These are phyloP conservation scores for Castanospermum australe DNA, from an alignment of 306 rosid species.

Conservation along the genomic window DNA sequence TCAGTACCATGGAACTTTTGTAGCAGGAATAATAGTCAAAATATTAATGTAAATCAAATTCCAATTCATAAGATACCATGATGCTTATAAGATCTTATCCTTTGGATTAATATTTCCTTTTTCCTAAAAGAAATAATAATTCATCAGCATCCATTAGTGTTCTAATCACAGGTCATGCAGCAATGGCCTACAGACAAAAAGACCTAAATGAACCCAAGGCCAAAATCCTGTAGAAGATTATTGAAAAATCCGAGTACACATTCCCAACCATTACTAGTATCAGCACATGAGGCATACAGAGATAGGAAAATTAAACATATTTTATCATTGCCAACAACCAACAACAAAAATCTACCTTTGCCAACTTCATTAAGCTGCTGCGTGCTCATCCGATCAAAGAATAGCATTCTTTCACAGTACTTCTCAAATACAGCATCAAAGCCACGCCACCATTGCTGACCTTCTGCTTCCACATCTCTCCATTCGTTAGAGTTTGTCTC, in stretches of 20 bases:
- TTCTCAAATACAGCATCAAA: conserved; percentile 81
- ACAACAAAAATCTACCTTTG: conserved; percentile 37
- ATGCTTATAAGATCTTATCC: background rate
- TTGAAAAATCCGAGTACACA: background rate
- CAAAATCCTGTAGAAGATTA: no score
- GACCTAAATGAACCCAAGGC: background rate
- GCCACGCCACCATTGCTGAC: conserved; percentile 96
- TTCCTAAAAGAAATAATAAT: background rate
- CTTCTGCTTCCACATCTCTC: conserved; percentile 98
- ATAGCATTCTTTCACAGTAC: conserved; percentile 84
- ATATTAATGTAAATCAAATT: background rate
- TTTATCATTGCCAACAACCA: background rate
- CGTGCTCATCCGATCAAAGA: conserved; percentile 73
- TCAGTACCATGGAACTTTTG: background rate
- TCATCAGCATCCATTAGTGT: background rate
- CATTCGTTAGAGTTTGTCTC: conserved; percentile 69
- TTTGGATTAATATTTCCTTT: background rate
- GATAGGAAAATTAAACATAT: background rate
- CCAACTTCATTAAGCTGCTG: conserved; percentile 60
- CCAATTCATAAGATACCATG: conserved; percentile 3
- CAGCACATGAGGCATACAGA: background rate
- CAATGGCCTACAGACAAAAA: background rate
- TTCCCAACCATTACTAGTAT: background rate
- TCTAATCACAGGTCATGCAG: background rate
- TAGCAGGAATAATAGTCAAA: background rate